These are phyloP conservation scores for Calonectria multiphialidica DNA, from an alignment of 2,329 filamentous ascomycete genomes.

Conservation along the genomic window DNA sequence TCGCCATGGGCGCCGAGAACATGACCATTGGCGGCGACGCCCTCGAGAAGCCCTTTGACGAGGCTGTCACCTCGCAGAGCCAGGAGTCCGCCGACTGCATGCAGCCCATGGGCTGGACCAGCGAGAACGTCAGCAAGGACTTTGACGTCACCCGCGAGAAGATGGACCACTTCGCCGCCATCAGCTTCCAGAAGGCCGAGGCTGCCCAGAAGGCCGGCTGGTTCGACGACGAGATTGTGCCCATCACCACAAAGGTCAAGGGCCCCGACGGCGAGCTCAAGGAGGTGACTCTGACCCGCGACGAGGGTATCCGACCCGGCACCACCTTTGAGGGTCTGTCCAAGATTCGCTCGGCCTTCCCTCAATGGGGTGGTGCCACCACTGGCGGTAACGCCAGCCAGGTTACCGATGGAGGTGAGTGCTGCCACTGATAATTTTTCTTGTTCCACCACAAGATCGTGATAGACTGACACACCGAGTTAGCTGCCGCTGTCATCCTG, in stretches of 20 bases:
- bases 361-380: constrained; percentile 86
- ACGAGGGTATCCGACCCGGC: constrained; percentile 91
- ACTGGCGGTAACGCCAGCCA: constrained; percentile 96
- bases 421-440: background rate
- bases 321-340: constrained; percentile 85
- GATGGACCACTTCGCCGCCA: constrained; percentile 88
- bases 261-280: constrained; percentile 84
- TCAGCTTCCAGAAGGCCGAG: constrained; percentile 91
- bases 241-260: constrained; percentile 85
- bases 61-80: constrained; percentile 76
- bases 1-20: constrained; percentile 89
- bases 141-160: constrained; percentile 84
- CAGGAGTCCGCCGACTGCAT: constrained; percentile 88
- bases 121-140: constrained; percentile 93
- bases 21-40: constrained; percentile 84
- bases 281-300: constrained; percentile 82
- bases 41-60: constrained; percentile 80
- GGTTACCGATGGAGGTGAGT: constrained; percentile 86
- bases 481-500: constrained; percentile 85
- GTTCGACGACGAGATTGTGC: constrained; percentile 95
- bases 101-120: constrained; percentile 98
- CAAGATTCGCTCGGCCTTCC: constrained; percentile 93
- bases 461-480: constrained; percentile 23
- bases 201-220: constrained; percentile 89
- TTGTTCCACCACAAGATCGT: background rate